These are phyloP conservation scores for Sequoiadendron giganteum DNA, from an alignment of 75 land plant genomes.

Conservation along the genomic window DNA sequence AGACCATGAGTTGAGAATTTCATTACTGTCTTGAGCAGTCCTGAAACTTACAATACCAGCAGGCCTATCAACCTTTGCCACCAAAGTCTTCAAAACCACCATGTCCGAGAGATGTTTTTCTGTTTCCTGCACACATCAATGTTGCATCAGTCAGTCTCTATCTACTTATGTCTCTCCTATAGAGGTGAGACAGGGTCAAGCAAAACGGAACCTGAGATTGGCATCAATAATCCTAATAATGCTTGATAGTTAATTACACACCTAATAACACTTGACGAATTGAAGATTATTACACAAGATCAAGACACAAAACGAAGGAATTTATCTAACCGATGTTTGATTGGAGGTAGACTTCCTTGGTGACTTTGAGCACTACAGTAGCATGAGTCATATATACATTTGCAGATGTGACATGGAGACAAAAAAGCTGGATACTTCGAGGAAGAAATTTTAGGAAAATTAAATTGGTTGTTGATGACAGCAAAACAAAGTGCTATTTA, in stretches of 20 bases:
- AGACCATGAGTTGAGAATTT: constrained; percentile 95
- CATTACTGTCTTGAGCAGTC: constrained; percentile 79
- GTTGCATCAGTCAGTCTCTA: not conserved
- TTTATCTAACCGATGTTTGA: not conserved
- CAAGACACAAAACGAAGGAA: not conserved
- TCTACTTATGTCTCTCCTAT: not conserved
- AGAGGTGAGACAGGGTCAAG: not conserved
- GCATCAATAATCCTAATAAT: not conserved
- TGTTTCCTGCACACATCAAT: constrained; percentile 58
- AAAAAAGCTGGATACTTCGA: not conserved
- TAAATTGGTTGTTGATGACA: not conserved
- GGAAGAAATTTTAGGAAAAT: not conserved
- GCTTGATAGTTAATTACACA: not conserved
- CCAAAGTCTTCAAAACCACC: constrained; percentile 89
- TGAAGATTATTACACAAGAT: not conserved
- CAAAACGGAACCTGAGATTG: not conserved
- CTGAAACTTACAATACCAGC: constrained; percentile 81
- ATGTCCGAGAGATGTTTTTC: constrained; percentile 96
- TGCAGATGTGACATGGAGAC: not conserved
- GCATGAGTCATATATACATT: not conserved
- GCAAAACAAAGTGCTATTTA: not conserved
- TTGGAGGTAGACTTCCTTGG: not conserved
- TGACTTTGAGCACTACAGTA: not conserved
- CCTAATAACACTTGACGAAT: not conserved
- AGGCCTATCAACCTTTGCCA: constrained; percentile 96